phyloP scores from a whole-genome alignment of 805 yeast species.

The Kluyveromyces aestuarii region DNA sequence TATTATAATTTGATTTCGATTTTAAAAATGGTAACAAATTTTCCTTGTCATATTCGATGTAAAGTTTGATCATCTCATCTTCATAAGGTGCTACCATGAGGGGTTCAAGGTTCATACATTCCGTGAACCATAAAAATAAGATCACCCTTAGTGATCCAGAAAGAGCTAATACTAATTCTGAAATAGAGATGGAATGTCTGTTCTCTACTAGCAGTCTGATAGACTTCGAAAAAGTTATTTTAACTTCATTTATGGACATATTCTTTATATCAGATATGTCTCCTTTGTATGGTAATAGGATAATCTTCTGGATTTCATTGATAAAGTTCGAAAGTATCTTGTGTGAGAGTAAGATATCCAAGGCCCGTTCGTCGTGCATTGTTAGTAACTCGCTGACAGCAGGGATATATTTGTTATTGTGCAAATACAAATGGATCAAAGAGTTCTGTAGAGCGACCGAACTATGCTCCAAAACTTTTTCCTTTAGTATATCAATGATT shows the following conservation, averaged over 20 bases:
- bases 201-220: conserved; percentile 50
- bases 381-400: conserved; percentile 59
- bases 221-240: conserved; percentile 33
- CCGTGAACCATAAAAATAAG: conserved; percentile 57
- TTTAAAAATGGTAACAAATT: conserved; percentile 54
- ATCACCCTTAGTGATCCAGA: conserved; percentile 37
- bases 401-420: conserved; percentile 45
- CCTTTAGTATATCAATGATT: conserved; percentile 41
- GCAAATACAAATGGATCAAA: conserved; percentile 46
- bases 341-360: conserved; percentile 50
- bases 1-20: conserved; percentile 51
- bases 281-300: conserved; percentile 33
- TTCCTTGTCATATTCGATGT: conserved; percentile 47
- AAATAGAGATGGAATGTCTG: conserved; percentile 56
- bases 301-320: conserved; percentile 41
- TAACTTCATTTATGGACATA: conserved; percentile 35
- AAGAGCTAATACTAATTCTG: conserved; percentile 40
- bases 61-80: conserved; percentile 55
- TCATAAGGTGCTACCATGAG: conserved; percentile 49
- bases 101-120: conserved; percentile 48
- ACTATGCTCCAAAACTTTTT: conserved; percentile 30
- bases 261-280: conserved; percentile 29
- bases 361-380: conserved; percentile 43
- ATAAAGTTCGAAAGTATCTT: conserved; percentile 51
- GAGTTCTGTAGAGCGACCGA: conserved; percentile 31